Base-by-base conservation (phyloP, 768 basidiomycete genomes). In the Neoboletus brunneissimus region DNA sequence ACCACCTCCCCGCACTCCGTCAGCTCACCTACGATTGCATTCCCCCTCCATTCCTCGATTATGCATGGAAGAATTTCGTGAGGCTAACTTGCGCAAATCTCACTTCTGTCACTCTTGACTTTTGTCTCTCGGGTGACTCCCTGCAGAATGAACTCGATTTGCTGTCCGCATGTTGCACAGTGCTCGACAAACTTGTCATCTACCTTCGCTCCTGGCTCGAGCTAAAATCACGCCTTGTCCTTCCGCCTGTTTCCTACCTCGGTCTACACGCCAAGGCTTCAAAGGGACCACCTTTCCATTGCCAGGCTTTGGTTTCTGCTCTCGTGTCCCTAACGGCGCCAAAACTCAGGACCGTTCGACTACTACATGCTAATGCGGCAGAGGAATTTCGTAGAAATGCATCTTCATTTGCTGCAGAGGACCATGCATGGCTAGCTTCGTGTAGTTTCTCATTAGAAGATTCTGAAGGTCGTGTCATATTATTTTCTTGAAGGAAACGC, bases 1-100 rank as follows among this genome's bases (percentile, higher is more conserved):
- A 71, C 44, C 65, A 62, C 32, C 52, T 71, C 37, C 68, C 69
- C 32, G 64, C 69, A 29, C 68, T 71, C 38, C 63, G 69, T 35
- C 64, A 67, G 40, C 68, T 71, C 31, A 67, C 63, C 12, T 69
- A 71, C n/a, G 69, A 69, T 37, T 69, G 69, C 44, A 69, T 67
- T 23, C 69, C 69, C 5, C 69, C 65, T 2, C 67, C 68, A 20
- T 69, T 68, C 48, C 62, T 66, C 22, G 67, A 67, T 18, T 31
- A 60, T n/a, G 58, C 59, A n/a, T 69, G 69, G 68, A 68, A 60
- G 47, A 61, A 57, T 25, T 69, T 71, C 27, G 45, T 71, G 37
- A 62, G 54, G 48, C 35, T 58, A 38, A 71, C 60, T 40, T 69
- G 68, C 52, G 57, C 60, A 29, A 67, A 62, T 50, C 59, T 69